phyloP scores from a whole-genome alignment of 306 rosid genomes.

The Castanea mollissima region DNA sequence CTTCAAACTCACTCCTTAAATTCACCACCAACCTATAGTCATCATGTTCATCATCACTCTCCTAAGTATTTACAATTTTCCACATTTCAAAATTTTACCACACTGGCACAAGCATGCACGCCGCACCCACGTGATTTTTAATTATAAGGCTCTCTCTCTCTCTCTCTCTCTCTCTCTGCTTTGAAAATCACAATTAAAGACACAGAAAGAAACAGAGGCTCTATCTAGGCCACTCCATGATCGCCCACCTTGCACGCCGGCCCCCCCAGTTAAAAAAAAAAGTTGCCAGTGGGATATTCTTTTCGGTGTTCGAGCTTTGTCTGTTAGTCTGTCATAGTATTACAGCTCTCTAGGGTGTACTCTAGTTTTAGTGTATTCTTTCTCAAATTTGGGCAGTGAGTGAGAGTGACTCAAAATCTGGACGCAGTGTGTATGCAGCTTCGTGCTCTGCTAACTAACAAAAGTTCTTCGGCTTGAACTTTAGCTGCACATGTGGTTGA shows the following conservation, averaged over 20 bases:
- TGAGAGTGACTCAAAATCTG: slow-evolving; percentile 11
- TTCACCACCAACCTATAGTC: neutral
- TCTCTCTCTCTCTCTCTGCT: neutral
- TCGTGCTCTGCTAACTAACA: slow-evolving; percentile 38
- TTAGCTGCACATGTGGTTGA: slow-evolving; percentile 47
- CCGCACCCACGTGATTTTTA: neutral
- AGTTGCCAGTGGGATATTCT: neutral
- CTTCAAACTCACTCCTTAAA: neutral
- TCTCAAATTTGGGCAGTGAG: neutral
- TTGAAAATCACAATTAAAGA: slow-evolving; percentile 10
- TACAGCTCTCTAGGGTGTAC: neutral
- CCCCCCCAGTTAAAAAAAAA: neutral
- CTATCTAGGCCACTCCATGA: neutral
- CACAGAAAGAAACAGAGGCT: slow-evolving; percentile 6
- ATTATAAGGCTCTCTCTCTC: neutral
- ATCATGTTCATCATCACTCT: slow-evolving; percentile 6
- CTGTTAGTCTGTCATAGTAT: neutral
- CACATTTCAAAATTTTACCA: neutral
- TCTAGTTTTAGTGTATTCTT: neutral
- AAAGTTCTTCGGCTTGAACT: slow-evolving; percentile 82
- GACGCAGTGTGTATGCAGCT: slow-evolving; percentile 28
- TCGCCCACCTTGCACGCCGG: slow-evolving; percentile 11
- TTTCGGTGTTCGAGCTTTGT: neutral
- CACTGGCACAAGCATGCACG: slow-evolving; percentile 1
- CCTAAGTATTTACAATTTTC: neutral